Evolutionary conservation across 768 basidiomycete genomes (phyloP), one percentile per base, ranked within the genome.

Genomic region (Favolaschia claudopus): DNA sequence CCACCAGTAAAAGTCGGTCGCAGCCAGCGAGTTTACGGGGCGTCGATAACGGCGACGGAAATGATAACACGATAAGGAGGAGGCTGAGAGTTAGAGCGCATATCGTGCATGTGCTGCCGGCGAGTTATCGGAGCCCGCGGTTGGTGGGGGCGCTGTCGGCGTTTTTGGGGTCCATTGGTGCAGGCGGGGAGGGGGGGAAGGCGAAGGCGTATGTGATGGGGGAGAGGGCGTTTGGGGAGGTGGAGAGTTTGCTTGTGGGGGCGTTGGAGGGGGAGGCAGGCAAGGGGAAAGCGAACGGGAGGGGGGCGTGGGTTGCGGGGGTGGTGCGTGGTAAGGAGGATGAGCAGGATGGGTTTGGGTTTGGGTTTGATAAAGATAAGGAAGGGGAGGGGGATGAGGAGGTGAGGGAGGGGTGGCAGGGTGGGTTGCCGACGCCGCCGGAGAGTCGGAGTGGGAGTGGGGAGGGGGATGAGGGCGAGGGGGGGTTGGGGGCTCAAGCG

Each of bases 391-490:
- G 8, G 19, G 17, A 24, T 20, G 24, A 4, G 6, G 7, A 17
- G 7, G 27, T 20, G 13, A 42, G 14, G 39, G 19, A 4, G n/a
- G 15, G 4, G 29, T 32, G 28, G 33, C 48, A 48, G 43, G 42
- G 34, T 38, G 62, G 62, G 12, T 33, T 64, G 33, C 62, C 62
- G 48, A 64, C 62, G 33, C 62, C 62, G 49, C 62, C 62, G 1
- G 58, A 36, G 48, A 64, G 62, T 32, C 56, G 62, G 48, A 58
- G 42, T 14, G 62, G 62, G 51, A 63, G 62, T 27, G 58, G 53
- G 19, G 62, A 64, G 54, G 62, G 42, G 13, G 43, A 29, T 42
- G 53, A 24, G 6, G 34, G 31, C 15, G 15, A 33, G 34, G 43
- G 20, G 32, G 44, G 15, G 44, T 33, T 9, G 31, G 1, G 3